Percentiles rank a stretch among this genome's conserved stretches.
Conservation (phyloP, 2,329 filamentous ascomycete species). For the Pestalotiopsis sp. region DNA sequence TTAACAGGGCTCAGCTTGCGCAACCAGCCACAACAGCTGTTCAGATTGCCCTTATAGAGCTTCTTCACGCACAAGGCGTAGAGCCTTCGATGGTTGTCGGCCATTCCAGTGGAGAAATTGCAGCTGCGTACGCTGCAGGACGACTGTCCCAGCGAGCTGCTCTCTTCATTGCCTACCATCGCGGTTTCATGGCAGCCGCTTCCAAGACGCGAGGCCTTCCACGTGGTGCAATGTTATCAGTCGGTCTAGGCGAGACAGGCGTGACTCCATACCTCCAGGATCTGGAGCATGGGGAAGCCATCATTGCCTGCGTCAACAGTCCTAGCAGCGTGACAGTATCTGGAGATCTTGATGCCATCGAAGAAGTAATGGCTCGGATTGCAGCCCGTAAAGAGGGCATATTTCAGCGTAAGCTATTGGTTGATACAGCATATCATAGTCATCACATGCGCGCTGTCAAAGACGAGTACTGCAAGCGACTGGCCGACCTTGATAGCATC, state of each 20-base stretch:
- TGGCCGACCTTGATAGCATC: not conserved
- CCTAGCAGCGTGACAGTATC: constrained; percentile 25
- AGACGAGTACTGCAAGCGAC: not conserved
- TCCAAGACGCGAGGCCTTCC: not conserved
- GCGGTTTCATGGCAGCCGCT: constrained; percentile 26
- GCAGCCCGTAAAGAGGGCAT: constrained; percentile 12
- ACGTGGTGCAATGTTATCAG: constrained; percentile 42
- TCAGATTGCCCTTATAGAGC: constrained; percentile 37
- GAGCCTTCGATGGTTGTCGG: constrained; percentile 34
- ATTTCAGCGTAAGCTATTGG: constrained; percentile 23
- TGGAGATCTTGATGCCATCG: constrained; percentile 21
- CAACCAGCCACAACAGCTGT: constrained; percentile 37
- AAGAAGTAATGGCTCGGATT: constrained; percentile 16
- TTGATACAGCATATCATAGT: constrained; percentile 29
- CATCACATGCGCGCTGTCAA: constrained; percentile 29
- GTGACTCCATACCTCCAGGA: not conserved
- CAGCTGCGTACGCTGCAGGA: constrained; percentile 39
- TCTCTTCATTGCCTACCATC: constrained; percentile 36
- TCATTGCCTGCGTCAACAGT: constrained; percentile 23
- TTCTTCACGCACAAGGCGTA: constrained; percentile 33
- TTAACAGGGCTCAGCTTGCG: constrained; percentile 19
- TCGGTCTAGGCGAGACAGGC: not conserved
- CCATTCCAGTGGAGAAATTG: constrained; percentile 44
- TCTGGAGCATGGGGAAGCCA: not conserved
- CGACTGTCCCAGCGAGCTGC: constrained; percentile 31